Percentiles rank a stretch among this genome's conserved stretches.
phyloP scores from a whole-genome alignment of 202 grass and related monocot genomes.

The Carex sylvatica region DNA sequence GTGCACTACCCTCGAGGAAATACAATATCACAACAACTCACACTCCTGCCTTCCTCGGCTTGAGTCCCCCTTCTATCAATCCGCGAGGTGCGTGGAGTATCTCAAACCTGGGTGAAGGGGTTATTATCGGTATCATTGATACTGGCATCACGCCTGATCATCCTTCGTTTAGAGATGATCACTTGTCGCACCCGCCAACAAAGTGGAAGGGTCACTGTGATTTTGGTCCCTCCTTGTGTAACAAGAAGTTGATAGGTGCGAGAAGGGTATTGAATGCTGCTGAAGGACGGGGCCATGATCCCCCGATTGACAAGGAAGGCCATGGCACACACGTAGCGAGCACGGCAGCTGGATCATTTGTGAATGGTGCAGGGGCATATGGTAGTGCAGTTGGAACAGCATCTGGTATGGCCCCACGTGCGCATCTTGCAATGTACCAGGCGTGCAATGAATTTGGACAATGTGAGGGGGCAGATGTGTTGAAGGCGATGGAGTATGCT shows the following conservation, averaged over 20 bases:
- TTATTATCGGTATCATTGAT: slow-evolving; percentile 33
- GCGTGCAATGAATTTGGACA: slow-evolving; percentile 18
- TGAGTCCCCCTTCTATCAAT: neutral
- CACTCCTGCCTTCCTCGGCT: slow-evolving; percentile 27
- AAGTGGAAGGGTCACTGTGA: slow-evolving; percentile 35
- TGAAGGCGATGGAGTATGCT: slow-evolving; percentile 38
- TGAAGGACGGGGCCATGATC: neutral
- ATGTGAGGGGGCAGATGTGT: slow-evolving; percentile 23
- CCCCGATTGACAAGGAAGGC: slow-evolving; percentile 6
- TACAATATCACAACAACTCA: slow-evolving; percentile 25
- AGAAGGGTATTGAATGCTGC: slow-evolving; percentile 2
- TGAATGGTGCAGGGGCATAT: neutral
- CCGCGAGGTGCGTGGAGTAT: slow-evolving; percentile 7
- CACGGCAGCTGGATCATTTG: slow-evolving; percentile 34
- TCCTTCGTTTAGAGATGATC: slow-evolving; percentile 35
- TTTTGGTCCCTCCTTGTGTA: neutral
- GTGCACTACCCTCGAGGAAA: slow-evolving; percentile 9
- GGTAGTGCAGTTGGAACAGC: slow-evolving; percentile 27
- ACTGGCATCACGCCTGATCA: slow-evolving; percentile 26
- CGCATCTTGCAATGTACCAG: slow-evolving; percentile 51
- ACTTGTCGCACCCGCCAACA: slow-evolving; percentile 14
- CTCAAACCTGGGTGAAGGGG: slow-evolving; percentile 19
- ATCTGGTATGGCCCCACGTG: slow-evolving; percentile 38
- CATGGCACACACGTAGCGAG: slow-evolving; percentile 51
- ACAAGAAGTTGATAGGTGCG: slow-evolving; percentile 37